Evolutionary conservation across 2,329 filamentous ascomycete species (phyloP).

Genomic region (Fusarium fujikuroi): DNA sequence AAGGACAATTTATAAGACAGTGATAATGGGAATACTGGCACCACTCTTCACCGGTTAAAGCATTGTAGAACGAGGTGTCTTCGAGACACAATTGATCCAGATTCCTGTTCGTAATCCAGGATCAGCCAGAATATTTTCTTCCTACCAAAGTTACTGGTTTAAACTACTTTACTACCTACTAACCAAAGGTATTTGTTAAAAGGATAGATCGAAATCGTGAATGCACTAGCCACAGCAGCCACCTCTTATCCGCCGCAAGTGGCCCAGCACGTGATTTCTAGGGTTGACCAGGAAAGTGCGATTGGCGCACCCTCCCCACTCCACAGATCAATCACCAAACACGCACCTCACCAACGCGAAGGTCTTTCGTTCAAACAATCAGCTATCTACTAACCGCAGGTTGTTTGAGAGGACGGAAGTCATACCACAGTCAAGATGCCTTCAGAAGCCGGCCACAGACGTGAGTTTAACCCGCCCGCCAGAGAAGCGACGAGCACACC

Average conservation of each 20-base stretch:
- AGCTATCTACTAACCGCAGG: constrained; percentile 55
- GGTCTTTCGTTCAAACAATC: constrained; percentile 60
- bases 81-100: neutral
- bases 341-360: constrained; percentile 55
- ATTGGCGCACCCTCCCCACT: constrained; percentile 50
- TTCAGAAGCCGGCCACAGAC: constrained; percentile 88
- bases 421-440: constrained; percentile 77
- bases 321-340: constrained; percentile 54
- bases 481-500: constrained; percentile 19
- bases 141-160: neutral
- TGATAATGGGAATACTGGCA: neutral
- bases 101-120: neutral
- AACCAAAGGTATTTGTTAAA: neutral
- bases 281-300: constrained; percentile 41
- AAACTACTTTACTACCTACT: too few species aligned
- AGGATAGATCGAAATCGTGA: neutral
- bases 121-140: neutral
- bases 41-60: neutral
- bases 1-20: neutral
- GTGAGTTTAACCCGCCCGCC: constrained; percentile 66
- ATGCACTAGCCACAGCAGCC: neutral
- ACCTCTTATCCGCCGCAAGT: neutral
- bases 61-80: neutral
- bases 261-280: constrained; percentile 48
- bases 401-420: constrained; percentile 60